Percentiles rank a stretch among this genome's conserved stretches.
Conservation (phyloP, 2,329 filamentous ascomycete species). For the Arachnomyces sp. region DNA sequence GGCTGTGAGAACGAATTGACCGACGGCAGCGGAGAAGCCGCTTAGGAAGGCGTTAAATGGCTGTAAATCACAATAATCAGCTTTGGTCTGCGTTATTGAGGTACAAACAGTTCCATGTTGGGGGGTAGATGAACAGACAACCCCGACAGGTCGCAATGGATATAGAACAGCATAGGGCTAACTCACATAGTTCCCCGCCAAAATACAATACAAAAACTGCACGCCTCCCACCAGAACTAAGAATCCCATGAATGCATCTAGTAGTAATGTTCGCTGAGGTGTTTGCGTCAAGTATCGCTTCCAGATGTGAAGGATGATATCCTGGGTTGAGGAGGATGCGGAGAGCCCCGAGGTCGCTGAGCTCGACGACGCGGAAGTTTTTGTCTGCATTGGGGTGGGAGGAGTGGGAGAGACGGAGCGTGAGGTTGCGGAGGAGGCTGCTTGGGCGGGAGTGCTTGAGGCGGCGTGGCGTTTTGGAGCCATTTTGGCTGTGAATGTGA, state of each 20-base stretch:
- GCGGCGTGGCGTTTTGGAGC: slow-evolving; percentile 24
- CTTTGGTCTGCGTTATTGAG: not conserved
- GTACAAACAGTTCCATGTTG: not conserved
- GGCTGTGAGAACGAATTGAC: slow-evolving; percentile 94
- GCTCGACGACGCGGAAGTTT: slow-evolving; percentile 25
- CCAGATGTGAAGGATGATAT: slow-evolving; percentile 63
- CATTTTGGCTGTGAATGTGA: slow-evolving; percentile 14
- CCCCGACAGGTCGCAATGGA: not conserved
- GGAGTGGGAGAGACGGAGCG: slow-evolving; percentile 16
- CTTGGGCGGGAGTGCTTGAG: slow-evolving; percentile 10
- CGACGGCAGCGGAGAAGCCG: slow-evolving; percentile 88
- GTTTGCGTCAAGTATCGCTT: slow-evolving; percentile 72
- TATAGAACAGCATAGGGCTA: slow-evolving; percentile 6
- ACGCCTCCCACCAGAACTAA: slow-evolving; percentile 75
- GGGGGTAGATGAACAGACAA: not conserved
- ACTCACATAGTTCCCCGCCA: slow-evolving; percentile 91
- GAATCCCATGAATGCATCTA: slow-evolving; percentile 86
- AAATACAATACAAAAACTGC: slow-evolving; percentile 86
- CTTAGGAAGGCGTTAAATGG: slow-evolving; percentile 98
- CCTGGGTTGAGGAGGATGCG: slow-evolving; percentile 34
- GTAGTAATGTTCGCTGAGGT: slow-evolving; percentile 80
- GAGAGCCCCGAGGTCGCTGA: slow-evolving; percentile 24
- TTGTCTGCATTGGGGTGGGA: slow-evolving; percentile 17
- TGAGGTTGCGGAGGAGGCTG: slow-evolving; percentile 16
- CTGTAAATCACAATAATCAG: slow-evolving; percentile 42